These are phyloP conservation scores for Leccinum variicolor DNA, from an alignment of 768 basidiomycete genomes.

Conservation along the genomic window DNA sequence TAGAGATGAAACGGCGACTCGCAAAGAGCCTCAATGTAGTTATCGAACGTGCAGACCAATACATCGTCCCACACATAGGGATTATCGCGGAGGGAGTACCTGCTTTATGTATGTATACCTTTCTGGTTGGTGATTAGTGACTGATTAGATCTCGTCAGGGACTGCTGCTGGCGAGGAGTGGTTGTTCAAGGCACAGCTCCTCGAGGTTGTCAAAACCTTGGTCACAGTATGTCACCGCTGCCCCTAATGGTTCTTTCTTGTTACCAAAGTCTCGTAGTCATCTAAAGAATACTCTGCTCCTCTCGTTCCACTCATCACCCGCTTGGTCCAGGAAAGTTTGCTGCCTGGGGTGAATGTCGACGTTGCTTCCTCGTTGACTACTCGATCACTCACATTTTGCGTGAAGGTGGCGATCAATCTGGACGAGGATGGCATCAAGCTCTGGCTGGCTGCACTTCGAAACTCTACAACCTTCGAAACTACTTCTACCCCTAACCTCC, in stretches of 20 bases:
- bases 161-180: constrained; percentile 61
- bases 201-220: constrained; percentile 68
- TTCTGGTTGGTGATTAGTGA: neutral
- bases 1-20: constrained; percentile 77
- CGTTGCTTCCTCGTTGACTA: neutral
- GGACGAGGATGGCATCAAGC: constrained; percentile 71
- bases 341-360: constrained; percentile 45
- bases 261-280: constrained; percentile 44
- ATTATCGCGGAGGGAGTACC: constrained; percentile 66
- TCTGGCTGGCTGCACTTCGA: constrained; percentile 72
- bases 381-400: neutral
- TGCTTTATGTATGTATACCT: constrained; percentile 55
- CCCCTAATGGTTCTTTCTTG: neutral
- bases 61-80: constrained; percentile 68
- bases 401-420: constrained; percentile 60
- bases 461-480: constrained; percentile 56
- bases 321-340: constrained; percentile 64
- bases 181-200: constrained; percentile 66
- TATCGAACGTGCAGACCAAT: constrained; percentile 46
- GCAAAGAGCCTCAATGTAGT: constrained; percentile 64
- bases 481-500: constrained; percentile 48
- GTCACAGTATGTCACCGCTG: constrained; percentile 48
- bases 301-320: constrained; percentile 53
- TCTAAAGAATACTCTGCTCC: constrained; percentile 57
- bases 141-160: constrained; percentile 46